Evolutionary conservation across 495 filamentous ascomycete species (phyloP), one percentile per base, ranked within the genome.

Genomic region (Talaromyces wortmannii): DNA sequence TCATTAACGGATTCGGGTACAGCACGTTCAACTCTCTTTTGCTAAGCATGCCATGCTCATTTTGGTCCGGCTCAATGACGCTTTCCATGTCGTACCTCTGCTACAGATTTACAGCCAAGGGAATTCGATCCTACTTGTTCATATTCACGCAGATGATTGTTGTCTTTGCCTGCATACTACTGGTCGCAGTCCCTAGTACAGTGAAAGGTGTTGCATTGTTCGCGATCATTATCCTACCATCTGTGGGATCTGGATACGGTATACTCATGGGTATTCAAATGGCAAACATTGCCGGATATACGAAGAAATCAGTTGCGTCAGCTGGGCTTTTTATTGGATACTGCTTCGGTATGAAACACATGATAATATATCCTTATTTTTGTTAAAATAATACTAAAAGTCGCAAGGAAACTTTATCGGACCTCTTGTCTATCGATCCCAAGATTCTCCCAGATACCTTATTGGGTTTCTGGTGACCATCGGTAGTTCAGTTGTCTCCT

Each of bases 281-380:
- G 43, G 75, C 73, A 7, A 77, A 78, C 58, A 75, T 66, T 49
- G 74, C 75, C 1, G 75, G 75, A 2, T 73, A 76, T 51, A 76
- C 71, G 0, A 75, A 75, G 56, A 64, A 70, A 10, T 65, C 67
- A 0, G 59, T 74, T 31, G 64, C 66, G 7, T 66, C 62, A 2
- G 63, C 71, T 0, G 69, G 67, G 0, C 53, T 76, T 8, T 76
- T 70, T 53, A 68, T 76, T 44, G 72, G 73, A 6, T 77, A 75
- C 53, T 74, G 67, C 56, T 59, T 76, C 48, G 70, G 67, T 67
- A 60, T 4, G 50, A n/a, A n/a, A n/a, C n/a, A n/a, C n/a, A n/a
- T n/a, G n/a, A n/a, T n/a, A n/a, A n/a, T n/a, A n/a, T n/a, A n/a
- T n/a, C n/a, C n/a, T n/a, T n/a, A n/a, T n/a, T n/a, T n/a, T n/a